These are phyloP conservation scores for Xylaria sp. DNA, from an alignment of 2,329 filamentous ascomycete species.

Conservation along the genomic window DNA sequence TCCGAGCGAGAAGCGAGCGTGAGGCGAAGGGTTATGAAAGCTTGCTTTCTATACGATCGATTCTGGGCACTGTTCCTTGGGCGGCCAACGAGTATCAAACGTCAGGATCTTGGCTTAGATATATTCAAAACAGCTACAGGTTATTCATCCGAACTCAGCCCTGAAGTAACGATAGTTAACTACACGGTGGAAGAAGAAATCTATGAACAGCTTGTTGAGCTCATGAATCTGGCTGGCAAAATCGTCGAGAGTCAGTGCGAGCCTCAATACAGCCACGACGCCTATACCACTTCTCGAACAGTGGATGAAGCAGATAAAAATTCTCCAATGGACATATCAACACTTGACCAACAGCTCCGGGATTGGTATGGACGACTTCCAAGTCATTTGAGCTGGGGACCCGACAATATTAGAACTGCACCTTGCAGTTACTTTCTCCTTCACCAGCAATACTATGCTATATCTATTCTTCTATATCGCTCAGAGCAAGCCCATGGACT, in stretches of 20 bases:
- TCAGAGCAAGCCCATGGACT: conserved; percentile 11
- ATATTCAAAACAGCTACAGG: conserved; percentile 2
- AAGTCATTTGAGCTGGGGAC: conserved; percentile 28
- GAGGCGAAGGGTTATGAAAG: conserved; percentile 35
- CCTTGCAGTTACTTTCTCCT: conserved; percentile 37
- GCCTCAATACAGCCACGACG: neutral
- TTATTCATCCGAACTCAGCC: neutral
- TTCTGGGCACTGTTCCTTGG: conserved; percentile 38
- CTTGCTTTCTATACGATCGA: conserved; percentile 37
- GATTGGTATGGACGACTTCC: conserved; percentile 37
- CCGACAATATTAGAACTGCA: conserved; percentile 31
- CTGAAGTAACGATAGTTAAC: neutral
- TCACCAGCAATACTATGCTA: conserved; percentile 36
- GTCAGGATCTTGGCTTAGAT: conserved; percentile 22
- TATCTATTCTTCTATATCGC: conserved; percentile 30
- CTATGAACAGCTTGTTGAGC: conserved; percentile 33
- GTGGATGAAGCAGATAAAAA: conserved; percentile 7
- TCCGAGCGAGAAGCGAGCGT: conserved; percentile 29
- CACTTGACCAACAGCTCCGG: conserved; percentile 33
- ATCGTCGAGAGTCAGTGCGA: conserved; percentile 23
- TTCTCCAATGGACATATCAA: neutral
- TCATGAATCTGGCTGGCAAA: conserved; percentile 32
- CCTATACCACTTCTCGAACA: neutral
- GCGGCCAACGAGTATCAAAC: conserved; percentile 32
- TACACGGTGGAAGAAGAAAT: conserved; percentile 31